Conservation (phyloP, 2,329 filamentous ascomycete genomes). For the Hypoxylon sp. region DNA sequence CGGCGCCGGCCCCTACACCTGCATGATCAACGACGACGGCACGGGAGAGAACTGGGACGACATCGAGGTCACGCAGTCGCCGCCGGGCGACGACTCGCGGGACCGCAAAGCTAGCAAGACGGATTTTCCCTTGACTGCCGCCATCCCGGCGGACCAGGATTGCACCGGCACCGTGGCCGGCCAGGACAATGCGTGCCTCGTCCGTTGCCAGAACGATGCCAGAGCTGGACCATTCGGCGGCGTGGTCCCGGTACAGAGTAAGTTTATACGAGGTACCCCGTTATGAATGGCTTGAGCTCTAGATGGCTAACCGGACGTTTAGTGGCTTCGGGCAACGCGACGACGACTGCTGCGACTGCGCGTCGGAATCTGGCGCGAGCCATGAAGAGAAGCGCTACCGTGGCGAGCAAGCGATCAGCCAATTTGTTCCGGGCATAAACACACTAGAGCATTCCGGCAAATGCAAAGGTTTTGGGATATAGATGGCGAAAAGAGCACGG, state of each 20-base stretch:
- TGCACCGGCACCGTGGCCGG: slow-evolving; percentile 69
- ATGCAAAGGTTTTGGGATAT: background rate
- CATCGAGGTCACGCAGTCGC: slow-evolving; percentile 62
- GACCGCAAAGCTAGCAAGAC: slow-evolving; percentile 52
- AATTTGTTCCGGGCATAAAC: background rate
- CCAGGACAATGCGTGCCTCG: slow-evolving; percentile 66
- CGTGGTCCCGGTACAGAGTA: slow-evolving; percentile 63
- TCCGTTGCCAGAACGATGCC: slow-evolving; percentile 68
- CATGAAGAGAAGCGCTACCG: slow-evolving; percentile 25
- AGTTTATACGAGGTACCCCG: slow-evolving; percentile 12
- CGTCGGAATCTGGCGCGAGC: slow-evolving; percentile 32
- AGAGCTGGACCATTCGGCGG: slow-evolving; percentile 69
- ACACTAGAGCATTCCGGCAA: background rate
- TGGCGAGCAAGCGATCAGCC: slow-evolving; percentile 35
- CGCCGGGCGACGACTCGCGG: slow-evolving; percentile 59
- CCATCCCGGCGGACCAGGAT: slow-evolving; percentile 61
- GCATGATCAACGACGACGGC: slow-evolving; percentile 69
- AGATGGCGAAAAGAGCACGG: background rate
- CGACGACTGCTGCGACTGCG: slow-evolving; percentile 28
- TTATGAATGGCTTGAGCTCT: slow-evolving; percentile 32
- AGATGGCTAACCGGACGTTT: slow-evolving; percentile 7
- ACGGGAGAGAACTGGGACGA: slow-evolving; percentile 61
- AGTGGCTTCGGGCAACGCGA: slow-evolving; percentile 45
- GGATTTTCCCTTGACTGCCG: slow-evolving; percentile 62
- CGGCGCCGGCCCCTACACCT: slow-evolving; percentile 70